Conservation (phyloP, 2,329 filamentous ascomycete species). For the Phialophora chinensis region DNA sequence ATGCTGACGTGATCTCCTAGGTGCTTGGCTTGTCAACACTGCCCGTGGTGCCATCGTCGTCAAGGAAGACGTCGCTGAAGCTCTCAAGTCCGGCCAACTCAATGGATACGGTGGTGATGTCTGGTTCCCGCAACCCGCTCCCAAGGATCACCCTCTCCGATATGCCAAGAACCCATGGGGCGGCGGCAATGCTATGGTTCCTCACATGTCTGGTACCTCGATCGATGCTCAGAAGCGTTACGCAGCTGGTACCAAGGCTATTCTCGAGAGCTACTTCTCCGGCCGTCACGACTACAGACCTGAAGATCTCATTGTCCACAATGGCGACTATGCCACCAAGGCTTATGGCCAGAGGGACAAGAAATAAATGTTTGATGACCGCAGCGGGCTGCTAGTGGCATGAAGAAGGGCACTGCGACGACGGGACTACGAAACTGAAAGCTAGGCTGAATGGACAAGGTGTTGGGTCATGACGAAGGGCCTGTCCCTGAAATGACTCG, state of each 20-base stretch:
- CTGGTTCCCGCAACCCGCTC: conserved; percentile 98
- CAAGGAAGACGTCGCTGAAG: conserved; percentile 97
- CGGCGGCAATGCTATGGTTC: conserved; percentile 97
- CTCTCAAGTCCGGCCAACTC: conserved; percentile 83
- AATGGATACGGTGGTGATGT: conserved; percentile 58
- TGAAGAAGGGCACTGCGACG: neutral
- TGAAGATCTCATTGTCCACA: conserved; percentile 87
- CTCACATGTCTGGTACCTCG: conserved; percentile 99
- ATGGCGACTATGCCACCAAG: conserved; percentile 93
- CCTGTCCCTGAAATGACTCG: neutral
- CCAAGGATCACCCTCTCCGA: conserved; percentile 89
- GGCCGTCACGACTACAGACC: conserved; percentile 86
- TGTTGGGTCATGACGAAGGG: neutral
- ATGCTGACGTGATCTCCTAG: conserved; percentile 48
- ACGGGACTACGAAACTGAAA: neutral
- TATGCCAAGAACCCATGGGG: conserved; percentile 93
- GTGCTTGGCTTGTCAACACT: conserved; percentile 97
- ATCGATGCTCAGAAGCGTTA: conserved; percentile 96
- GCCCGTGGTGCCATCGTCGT: conserved; percentile 98
- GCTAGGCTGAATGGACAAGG: neutral
- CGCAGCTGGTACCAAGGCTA: conserved; percentile 83
- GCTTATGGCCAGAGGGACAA: conserved; percentile 76
- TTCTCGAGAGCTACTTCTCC: conserved; percentile 87
- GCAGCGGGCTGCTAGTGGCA: neutral
- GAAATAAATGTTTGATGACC: conserved; percentile 22